Base-by-base conservation (phyloP, 441 rosid genomes). In the Mallotus japonicus region DNA sequence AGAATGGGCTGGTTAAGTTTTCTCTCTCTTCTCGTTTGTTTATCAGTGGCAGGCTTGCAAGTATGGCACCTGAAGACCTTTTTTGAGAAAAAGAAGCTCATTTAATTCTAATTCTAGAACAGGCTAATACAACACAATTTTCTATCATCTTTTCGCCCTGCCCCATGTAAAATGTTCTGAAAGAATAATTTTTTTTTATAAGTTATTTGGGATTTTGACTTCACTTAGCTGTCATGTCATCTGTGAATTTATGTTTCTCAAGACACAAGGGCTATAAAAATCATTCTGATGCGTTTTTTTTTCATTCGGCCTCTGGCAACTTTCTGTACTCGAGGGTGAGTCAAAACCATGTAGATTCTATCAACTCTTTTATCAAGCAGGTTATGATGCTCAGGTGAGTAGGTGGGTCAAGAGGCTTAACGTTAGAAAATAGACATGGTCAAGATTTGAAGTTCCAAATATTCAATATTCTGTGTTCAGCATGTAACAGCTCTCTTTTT, bases 51-150 rank as follows among this genome's bases (percentile, higher is more conserved):
- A 5, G 89, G 88, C 37, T 73, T 95, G 79, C 98, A 95, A 76
- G 57, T 92, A 57, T 91, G 97, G 97, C 97, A 95, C 76, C 87
- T 95, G 68, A 92, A 92, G 87, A 76, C 92, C 13, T 95, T 88
- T 82, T 92, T 92, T 69, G 85, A 87, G 79, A 88, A 90, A 81
- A 91, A 95, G 87, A 95, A 95, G 83, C 90, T 95, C 77, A 84
- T 90, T 49, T 95, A 82, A 57, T 69, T 73, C 4, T 49, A 37
- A 17, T 60, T 28, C 49, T 28, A 10, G 7, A 57, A 53, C 61
- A 20, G 49, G 20, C 68, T 34, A 53, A 72, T 61, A 62, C 22
- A 40, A 63, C n/a, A 62, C 32, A 70, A 12, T 51, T 28, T 60
- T 24, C 58, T 49, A 24, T 69, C 9, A 19, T 66, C 28, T 71